These are phyloP conservation scores for Aspergillus ochraceus DNA, from an alignment of 2,329 filamentous ascomycete species.

Conservation along the genomic window DNA sequence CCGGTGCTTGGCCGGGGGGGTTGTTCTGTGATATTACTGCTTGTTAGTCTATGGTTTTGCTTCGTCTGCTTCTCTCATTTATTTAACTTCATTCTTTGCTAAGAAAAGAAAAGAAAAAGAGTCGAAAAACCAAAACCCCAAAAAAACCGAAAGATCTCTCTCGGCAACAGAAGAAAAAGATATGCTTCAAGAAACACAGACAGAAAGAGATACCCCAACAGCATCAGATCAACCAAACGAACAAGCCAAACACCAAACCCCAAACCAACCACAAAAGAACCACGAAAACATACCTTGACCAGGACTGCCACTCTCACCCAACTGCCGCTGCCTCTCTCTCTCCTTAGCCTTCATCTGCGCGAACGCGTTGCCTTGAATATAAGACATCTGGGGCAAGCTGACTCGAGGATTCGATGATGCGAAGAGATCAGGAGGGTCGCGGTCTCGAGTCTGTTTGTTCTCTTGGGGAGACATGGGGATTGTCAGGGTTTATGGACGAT, in stretches of 20 bases:
- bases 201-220: too few relatives aligned
- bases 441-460: neutral
- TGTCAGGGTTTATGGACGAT: neutral
- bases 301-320: neutral
- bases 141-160: too few relatives aligned
- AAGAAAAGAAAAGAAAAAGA: neutral
- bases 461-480: neutral
- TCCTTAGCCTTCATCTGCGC: slow-evolving; percentile 23
- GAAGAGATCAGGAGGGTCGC: neutral
- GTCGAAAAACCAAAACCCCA: neutral
- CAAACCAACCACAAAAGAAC: neutral
- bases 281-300: neutral
- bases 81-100: neutral
- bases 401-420: neutral
- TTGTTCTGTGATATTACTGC: neutral
- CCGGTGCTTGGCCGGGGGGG: neutral
- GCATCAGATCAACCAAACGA: too few relatives aligned
- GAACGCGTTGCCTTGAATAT: slow-evolving; percentile 27
- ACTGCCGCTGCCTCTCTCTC: slow-evolving; percentile 9
- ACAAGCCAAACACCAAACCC: too few relatives aligned
- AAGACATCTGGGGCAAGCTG: slow-evolving; percentile 12
- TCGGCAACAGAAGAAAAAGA: too few relatives aligned
- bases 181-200: too few relatives aligned
- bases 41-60: neutral
- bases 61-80: neutral